These are phyloP conservation scores for Botrytis fabae DNA, from an alignment of 2,329 filamentous ascomycete species.

Conservation along the genomic window DNA sequence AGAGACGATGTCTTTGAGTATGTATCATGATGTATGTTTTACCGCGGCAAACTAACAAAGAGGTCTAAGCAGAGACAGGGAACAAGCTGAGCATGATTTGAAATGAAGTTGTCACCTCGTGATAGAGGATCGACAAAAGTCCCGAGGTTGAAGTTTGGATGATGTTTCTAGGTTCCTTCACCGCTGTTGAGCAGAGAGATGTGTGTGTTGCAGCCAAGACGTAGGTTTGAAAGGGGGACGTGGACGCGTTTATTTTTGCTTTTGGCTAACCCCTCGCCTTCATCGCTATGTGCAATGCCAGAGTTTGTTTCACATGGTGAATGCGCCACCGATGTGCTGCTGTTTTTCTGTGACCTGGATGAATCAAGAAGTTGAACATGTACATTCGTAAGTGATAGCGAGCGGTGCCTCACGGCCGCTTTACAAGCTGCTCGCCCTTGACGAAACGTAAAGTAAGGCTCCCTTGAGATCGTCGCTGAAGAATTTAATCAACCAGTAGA, in stretches of 20 bases:
- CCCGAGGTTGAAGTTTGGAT: slow-evolving; percentile 4
- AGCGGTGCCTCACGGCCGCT: slow-evolving; percentile 20
- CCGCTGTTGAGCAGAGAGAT: slow-evolving; percentile 18
- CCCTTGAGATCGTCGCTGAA: slow-evolving; percentile 6
- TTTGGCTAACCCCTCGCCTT: background rate
- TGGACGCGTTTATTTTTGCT: slow-evolving; percentile 10
- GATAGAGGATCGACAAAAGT: slow-evolving; percentile 4
- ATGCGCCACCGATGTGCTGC: background rate
- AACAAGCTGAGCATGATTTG: background rate
- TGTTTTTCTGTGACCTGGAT: background rate
- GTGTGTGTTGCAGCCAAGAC: slow-evolving; percentile 10
- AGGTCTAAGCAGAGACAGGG: slow-evolving; percentile 7
- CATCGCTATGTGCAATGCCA: background rate
- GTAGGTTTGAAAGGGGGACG: background rate
- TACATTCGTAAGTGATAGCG: background rate
- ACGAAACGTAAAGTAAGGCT: slow-evolving; percentile 16
- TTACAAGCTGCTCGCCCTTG: background rate
- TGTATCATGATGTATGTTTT: slow-evolving; percentile 6
- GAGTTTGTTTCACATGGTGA: slow-evolving; percentile 2
- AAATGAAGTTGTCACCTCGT: slow-evolving; percentile 13
- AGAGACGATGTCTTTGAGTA: background rate
- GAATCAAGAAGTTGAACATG: background rate
- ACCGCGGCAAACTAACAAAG: background rate
- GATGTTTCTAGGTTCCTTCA: slow-evolving; percentile 12
- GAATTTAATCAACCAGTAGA: background rate